Evolutionary conservation across 768 basidiomycete genomes (phyloP).

Genomic region (Sarcodon sp.): DNA sequence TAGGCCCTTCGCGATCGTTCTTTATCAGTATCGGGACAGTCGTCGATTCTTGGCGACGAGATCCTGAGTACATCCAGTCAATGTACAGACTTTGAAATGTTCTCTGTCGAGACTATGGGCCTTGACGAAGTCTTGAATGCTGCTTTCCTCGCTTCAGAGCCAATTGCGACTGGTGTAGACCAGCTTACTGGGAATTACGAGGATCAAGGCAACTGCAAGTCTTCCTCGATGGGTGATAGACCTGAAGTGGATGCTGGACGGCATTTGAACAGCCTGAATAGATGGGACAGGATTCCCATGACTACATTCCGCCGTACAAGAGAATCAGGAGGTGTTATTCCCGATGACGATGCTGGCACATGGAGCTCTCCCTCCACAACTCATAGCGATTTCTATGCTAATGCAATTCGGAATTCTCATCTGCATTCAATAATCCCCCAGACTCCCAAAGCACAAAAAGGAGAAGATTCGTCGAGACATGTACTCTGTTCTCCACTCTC

Average conservation of each 20-base stretch:
- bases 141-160: slow-evolving; percentile 52
- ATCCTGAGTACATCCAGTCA: slow-evolving; percentile 13
- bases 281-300: slow-evolving; percentile 70
- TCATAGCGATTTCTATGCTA: slow-evolving; percentile 24
- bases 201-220: slow-evolving; percentile 8
- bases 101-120: slow-evolving; percentile 40
- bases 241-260: slow-evolving; percentile 13
- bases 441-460: slow-evolving; percentile 6
- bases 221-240: slow-evolving; percentile 4
- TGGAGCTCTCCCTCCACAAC: slow-evolving; percentile 8
- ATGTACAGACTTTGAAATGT: slow-evolving; percentile 18
- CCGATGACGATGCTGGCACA: slow-evolving; percentile 7
- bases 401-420: slow-evolving; percentile 22
- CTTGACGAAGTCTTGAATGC: slow-evolving; percentile 71
- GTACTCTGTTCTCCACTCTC: slow-evolving; percentile 7
- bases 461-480: slow-evolving; percentile 4
- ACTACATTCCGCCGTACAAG: slow-evolving; percentile 60
- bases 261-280: slow-evolving; percentile 36
- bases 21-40: slow-evolving; percentile 10
- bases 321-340: slow-evolving; percentile 13
- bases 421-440: slow-evolving; percentile 5
- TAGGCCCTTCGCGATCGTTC: not conserved
- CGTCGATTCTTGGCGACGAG: slow-evolving; percentile 20
- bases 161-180: slow-evolving; percentile 12
- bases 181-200: slow-evolving; percentile 1